Base-by-base conservation (phyloP, 192 early-diverging fungal species). In the Cladochytrium replicatum region DNA sequence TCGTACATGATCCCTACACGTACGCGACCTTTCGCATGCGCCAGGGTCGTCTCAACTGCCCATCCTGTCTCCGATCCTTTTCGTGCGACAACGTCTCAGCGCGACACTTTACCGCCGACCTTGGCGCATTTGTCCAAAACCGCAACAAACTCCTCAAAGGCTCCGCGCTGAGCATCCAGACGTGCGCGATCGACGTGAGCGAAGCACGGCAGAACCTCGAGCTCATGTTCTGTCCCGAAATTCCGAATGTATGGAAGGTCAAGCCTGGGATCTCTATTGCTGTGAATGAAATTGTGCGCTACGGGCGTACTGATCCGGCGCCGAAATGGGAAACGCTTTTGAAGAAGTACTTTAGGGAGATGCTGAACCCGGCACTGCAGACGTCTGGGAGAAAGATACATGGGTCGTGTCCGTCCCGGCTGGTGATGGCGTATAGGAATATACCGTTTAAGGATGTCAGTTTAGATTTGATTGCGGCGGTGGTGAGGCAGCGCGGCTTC, bases 401-500 rank as follows among this genome's bases (percentile, higher is more conserved):
- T 8, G 28, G 48, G 6, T 39, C 24, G 4, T 55, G 54, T 11
- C 17, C 67, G 6, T 27, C 28, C 2, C 32, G 45, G 8, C 31
- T 68, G 15, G 6, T 61, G 13, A 9, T 55, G 0, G 41, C 55
- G 6, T 80, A 78, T 58, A 47, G 41, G 28, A 63, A 72, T 34
- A 25, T 53, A 6, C 58, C 60, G 7, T 56, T 73, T 11, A n/a
- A n/a, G n/a, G n/a, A n/a, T n/a, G n/a, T n/a, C n/a, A 60, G 63
- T 11, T 46, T 75, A 26, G 72, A 75, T 46, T 43, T 80, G 4
- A 57, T 76, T 3, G 43, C 53, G 40, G 78, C 74, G 23, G 69
- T 73, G 7, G 26, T 52, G 34, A 52, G 74, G 13, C 78, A 80
- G 55, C 58, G 68, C 6, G 46, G 61, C 32, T 80, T 80, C 31